phyloP scores from a whole-genome alignment of 176 grass and related monocot genomes.

The Rhipidocladum racemiflorum region DNA sequence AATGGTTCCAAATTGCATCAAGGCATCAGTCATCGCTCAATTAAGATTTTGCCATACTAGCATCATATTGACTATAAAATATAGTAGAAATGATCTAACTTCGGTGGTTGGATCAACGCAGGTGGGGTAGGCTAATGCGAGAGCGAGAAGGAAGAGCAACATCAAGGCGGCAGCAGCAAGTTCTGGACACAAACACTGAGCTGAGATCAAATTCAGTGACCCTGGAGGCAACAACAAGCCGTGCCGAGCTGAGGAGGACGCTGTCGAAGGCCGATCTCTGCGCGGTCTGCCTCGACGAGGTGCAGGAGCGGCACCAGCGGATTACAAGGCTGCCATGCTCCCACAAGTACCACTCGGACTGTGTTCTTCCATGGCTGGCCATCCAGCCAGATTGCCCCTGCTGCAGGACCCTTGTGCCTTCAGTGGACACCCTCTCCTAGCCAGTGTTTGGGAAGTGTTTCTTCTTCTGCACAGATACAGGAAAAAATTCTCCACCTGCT shows the following conservation, averaged over 20 bases:
- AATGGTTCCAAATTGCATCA: too few species aligned
- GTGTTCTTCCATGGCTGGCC: constrained; percentile 80
- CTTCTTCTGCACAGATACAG: too few species aligned
- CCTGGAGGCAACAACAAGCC: not conserved
- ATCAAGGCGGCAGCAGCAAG: constrained; percentile 17
- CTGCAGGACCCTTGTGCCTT: constrained; percentile 54
- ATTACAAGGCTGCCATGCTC: constrained; percentile 69
- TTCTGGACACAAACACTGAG: not conserved
- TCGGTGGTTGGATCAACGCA: not conserved
- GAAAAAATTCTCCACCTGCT: too few species aligned
- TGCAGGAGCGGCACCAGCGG: constrained; percentile 32
- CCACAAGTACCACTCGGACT: constrained; percentile 81
- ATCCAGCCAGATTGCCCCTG: constrained; percentile 68
- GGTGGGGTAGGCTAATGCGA: constrained; percentile 39
- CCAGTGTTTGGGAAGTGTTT: too few species aligned
- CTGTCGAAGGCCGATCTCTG: constrained; percentile 46
- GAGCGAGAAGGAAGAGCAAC: constrained; percentile 16
- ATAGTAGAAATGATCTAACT: not conserved
- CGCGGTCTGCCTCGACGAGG: constrained; percentile 68
- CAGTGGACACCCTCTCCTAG: not conserved
- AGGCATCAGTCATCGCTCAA: too few species aligned
- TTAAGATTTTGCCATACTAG: too few species aligned
- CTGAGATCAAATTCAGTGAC: not conserved
- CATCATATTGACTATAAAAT: not conserved
- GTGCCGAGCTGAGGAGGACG: constrained; percentile 19